These are phyloP conservation scores for Hypomontagnella submonticulosa DNA, from an alignment of 495 filamentous ascomycete species.

Conservation along the genomic window DNA sequence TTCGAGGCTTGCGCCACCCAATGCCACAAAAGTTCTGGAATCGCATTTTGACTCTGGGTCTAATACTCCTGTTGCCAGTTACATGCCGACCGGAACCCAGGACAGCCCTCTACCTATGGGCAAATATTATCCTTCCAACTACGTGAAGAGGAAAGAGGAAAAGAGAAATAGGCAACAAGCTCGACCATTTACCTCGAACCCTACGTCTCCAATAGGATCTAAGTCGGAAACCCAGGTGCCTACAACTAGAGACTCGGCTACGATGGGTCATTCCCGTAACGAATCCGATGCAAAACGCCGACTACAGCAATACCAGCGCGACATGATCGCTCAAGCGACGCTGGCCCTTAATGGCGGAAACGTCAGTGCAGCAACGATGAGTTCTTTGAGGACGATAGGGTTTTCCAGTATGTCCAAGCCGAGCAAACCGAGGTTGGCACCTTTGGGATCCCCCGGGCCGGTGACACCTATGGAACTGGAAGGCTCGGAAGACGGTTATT, in stretches of 20 bases:
- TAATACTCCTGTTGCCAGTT: constrained; percentile 55
- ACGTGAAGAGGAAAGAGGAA: constrained; percentile 52
- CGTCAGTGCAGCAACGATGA: constrained; percentile 43
- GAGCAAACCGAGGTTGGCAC: constrained; percentile 71
- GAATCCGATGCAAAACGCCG: constrained; percentile 60
- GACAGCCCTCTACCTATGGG: constrained; percentile 57
- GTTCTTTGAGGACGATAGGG: constrained; percentile 48
- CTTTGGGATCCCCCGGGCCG: constrained; percentile 78
- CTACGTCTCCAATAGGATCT: constrained; percentile 23
- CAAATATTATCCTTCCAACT: constrained; percentile 67
- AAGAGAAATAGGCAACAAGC: constrained; percentile 34
- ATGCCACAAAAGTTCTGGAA: constrained; percentile 8
- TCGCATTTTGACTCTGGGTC: constrained; percentile 30
- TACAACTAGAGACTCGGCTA: constrained; percentile 31
- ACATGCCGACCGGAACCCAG: constrained; percentile 53
- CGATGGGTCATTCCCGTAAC: constrained; percentile 45
- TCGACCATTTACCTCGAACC: constrained; percentile 33
- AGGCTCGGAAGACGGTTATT: constrained; percentile 45
- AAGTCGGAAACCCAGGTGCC: constrained; percentile 51
- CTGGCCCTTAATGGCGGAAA: constrained; percentile 55
- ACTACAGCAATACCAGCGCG: constrained; percentile 68
- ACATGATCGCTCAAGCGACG: constrained; percentile 67
- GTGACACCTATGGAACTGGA: constrained; percentile 82
- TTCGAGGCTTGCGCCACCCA: constrained; percentile 27
- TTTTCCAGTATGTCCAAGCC: constrained; percentile 56